These are phyloP conservation scores for Eucalyptus pauciflora DNA, from an alignment of 345 rosid species.

Conservation along the genomic window DNA sequence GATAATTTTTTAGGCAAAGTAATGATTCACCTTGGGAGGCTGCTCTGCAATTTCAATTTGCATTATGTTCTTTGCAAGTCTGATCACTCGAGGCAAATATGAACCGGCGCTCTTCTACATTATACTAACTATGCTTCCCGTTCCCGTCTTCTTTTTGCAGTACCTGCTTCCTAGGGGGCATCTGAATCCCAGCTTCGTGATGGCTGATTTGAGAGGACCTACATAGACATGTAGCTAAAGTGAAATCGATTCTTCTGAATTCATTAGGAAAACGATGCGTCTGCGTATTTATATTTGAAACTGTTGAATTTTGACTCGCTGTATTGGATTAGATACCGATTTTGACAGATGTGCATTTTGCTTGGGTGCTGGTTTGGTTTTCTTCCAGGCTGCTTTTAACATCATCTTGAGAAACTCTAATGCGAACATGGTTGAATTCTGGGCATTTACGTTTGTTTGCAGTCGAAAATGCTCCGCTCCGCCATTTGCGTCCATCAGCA, in stretches of 20 bases:
- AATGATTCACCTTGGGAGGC: background rate
- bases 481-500: background rate
- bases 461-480: background rate
- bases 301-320: background rate
- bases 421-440: background rate
- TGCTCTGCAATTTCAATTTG: background rate
- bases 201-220: background rate
- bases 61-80: background rate
- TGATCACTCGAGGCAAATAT: background rate
- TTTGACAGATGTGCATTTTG: background rate
- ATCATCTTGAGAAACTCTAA: background rate
- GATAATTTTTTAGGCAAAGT: background rate
- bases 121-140: background rate
- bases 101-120: background rate
- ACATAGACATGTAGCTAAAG: background rate
- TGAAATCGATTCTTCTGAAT: background rate
- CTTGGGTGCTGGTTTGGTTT: background rate
- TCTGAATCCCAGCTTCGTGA: background rate
- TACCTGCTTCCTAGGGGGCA: background rate
- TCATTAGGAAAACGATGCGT: background rate
- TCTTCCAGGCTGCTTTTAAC: background rate
- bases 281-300: background rate
- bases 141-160: background rate
- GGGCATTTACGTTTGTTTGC: background rate
- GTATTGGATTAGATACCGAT: background rate